Base-by-base conservation (phyloP, 306 rosid genomes). In the Quercus berberidifolia region DNA sequence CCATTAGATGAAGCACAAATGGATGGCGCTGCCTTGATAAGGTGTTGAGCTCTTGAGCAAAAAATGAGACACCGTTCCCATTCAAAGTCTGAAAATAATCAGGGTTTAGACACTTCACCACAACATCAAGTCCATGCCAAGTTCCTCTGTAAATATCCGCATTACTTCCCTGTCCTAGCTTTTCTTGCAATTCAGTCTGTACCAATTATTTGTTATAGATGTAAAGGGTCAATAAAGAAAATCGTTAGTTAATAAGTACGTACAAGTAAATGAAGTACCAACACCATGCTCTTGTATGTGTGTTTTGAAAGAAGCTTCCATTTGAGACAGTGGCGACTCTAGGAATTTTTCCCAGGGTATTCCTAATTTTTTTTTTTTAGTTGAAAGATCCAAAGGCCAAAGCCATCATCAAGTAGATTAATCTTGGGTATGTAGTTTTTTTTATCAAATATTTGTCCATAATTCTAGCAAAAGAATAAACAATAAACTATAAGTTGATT, bases 101-200 rank as follows among this genome's bases (percentile, higher is more conserved):
- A 0, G 80, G 49, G 5, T 81, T 21, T 26, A 90, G 72, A 87
- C 97, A 91, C 73, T 94, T 94, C 73, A 94, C 91, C 26, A 96
- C 97, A 55, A 94, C 97, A 14, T 88, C 92, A 9, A 64, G 76
- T 35, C 95, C 97, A 0, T 94, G 89, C 95, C 95, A 92, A 55
- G 91, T 91, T 68, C 82, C 97, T 49, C 70, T 83, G 31, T 91
- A 82, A 25, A 91, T 90, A 23, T 88, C 81, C 11, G 97, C 93
- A 1, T 94, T 91, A 30, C 84, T 92, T 38, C 98, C 97, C 17
- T 90, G 81, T 30, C 93, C 97, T 79, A 90, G 87, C 78, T 87
- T 89, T 60, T 87, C 97, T 55, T 76, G 88, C 81, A 92, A 15
- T 20, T 88, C 74, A 73, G 90, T 86, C 98, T 92, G 81, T 25